Conservation (phyloP, 495 filamentous ascomycete genomes). For the Lasiosphaeria miniovina region DNA sequence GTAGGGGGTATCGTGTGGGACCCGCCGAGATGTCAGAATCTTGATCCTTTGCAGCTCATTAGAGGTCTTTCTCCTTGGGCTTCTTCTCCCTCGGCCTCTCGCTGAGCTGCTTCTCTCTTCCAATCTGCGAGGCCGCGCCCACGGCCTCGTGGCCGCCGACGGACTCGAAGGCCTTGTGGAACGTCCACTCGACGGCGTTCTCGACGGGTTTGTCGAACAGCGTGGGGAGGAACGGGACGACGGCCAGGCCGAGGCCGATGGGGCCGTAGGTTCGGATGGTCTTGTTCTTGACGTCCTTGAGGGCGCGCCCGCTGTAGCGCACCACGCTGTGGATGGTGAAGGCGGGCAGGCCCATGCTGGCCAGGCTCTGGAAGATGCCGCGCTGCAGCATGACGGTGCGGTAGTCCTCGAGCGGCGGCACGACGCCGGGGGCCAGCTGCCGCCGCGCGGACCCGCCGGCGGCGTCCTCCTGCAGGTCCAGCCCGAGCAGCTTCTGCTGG, state of each 20-base stretch:
- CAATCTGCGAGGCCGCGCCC: constrained; percentile 48
- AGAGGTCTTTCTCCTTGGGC: constrained; percentile 55
- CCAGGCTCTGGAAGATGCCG: constrained; percentile 83
- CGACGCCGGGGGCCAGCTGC: constrained; percentile 26
- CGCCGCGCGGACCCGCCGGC: constrained; percentile 5
- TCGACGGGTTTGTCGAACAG: constrained; percentile 94
- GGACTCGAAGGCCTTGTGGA: constrained; percentile 71
- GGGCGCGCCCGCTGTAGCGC: constrained; percentile 73
- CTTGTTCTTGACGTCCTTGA: constrained; percentile 75
- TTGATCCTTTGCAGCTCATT: constrained; percentile 3
- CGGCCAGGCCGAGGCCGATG: constrained; percentile 83
- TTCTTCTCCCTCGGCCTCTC: constrained; percentile 55
- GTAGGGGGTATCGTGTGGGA: constrained; percentile 6
- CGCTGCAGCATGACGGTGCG: constrained; percentile 87
- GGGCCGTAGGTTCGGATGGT: constrained; percentile 78
- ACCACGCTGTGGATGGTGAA: constrained; percentile 95
- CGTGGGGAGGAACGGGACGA: constrained; percentile 85
- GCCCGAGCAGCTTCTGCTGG: constrained; percentile 36
- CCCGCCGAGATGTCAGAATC: no score
- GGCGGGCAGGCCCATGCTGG: constrained; percentile 90
- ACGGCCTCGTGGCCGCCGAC: constrained; percentile 63
- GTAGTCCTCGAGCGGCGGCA: constrained; percentile 87
- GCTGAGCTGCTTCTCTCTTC: constrained; percentile 53
- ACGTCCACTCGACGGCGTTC: constrained; percentile 81
- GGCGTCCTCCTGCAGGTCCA: constrained; percentile 27